A percentile compares a stretch with the other conserved stretches of the same genome.
These are phyloP conservation scores for Saccharomyces cerevisiae DNA, from an alignment of 805 yeast species.

Conservation along the genomic window DNA sequence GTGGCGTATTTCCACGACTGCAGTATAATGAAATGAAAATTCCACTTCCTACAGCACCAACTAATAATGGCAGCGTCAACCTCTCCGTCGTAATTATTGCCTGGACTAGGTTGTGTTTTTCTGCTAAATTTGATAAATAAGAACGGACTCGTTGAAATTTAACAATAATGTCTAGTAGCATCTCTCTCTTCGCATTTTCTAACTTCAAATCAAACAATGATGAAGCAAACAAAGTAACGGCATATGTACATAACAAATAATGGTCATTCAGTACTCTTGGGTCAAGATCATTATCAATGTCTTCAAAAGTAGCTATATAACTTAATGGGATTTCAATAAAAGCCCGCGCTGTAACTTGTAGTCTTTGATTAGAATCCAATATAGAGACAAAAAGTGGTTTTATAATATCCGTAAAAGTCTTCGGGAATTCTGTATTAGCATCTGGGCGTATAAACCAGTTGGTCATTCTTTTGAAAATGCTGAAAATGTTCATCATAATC, in stretches of 20 bases:
- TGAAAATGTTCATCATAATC: constrained; percentile 15
- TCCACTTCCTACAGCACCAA: constrained; percentile 40
- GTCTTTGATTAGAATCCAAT: constrained; percentile 27
- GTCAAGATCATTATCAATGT: constrained; percentile 20
- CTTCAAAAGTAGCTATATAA: constrained; percentile 14
- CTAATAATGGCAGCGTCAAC: constrained; percentile 25
- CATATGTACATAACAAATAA: constrained; percentile 23
- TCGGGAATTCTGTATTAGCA: constrained; percentile 5
- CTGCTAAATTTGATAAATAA: constrained; percentile 20
- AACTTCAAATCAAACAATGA: constrained; percentile 22
- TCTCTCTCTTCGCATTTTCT: constrained; percentile 26
- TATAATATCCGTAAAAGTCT: constrained; percentile 9
- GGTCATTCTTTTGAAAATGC: constrained; percentile 16
- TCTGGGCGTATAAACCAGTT: constrained; percentile 10
- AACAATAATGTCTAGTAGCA: constrained; percentile 31
- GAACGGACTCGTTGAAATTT: constrained; percentile 32
- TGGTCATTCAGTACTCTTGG: constrained; percentile 4
- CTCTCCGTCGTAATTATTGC: constrained; percentile 17
- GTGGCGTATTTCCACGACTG: constrained; percentile 8
- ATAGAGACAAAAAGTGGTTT: constrained; percentile 33
- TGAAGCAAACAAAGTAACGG: constrained; percentile 31
- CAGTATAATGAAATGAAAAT: constrained; percentile 43
- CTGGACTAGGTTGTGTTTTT: constrained; percentile 16
- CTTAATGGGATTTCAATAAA: constrained; percentile 25
- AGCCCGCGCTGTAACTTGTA: constrained; percentile 29